A percentile compares a stretch with the other conserved stretches of the same genome.
phyloP scores from a whole-genome alignment of 768 basidiomycete genomes.

The Tremella yokohamensis region DNA sequence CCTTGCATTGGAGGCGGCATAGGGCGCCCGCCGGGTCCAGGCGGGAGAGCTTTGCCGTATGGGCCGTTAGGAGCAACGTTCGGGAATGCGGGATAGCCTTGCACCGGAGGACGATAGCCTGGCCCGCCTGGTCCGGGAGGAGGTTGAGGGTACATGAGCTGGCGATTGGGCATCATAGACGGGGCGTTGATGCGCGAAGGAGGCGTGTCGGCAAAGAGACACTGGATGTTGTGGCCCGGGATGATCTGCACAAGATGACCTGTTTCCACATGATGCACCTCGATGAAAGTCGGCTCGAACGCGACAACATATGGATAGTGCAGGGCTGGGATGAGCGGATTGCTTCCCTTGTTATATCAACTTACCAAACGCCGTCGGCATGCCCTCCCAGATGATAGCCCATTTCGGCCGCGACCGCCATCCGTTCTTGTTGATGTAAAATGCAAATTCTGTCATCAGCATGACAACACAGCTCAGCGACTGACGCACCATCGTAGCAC shows the following conservation, averaged over 20 bases:
- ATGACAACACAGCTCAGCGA: background rate
- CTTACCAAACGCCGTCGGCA: conserved; percentile 89
- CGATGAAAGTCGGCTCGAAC: conserved; percentile 93
- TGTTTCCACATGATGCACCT: conserved; percentile 91
- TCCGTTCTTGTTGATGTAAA: conserved; percentile 96
- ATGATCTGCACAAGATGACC: conserved; percentile 91
- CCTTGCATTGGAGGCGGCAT: conserved; percentile 17
- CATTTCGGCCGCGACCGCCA: conserved; percentile 85
- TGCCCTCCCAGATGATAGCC: conserved; percentile 96
- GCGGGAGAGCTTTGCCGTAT: too few species aligned
- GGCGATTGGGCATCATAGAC: conserved; percentile 51
- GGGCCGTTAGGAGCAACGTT: conserved; percentile 2
- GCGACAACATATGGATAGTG: conserved; percentile 96
- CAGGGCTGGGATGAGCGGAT: conserved; percentile 60
- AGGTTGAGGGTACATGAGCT: conserved; percentile 30
- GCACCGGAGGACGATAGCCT: conserved; percentile 4
- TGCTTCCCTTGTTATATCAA: conserved; percentile 11
- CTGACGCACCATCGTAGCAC: conserved; percentile 84
- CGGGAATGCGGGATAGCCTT: conserved; percentile 11
- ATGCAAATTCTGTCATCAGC: conserved; percentile 76
- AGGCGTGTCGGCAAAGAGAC: conserved; percentile 90
- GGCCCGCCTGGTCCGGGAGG: background rate
- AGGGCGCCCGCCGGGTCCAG: conserved; percentile 3
- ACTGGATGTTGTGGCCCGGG: conserved; percentile 81
- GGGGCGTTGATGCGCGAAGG: conserved; percentile 71